Base-by-base conservation (phyloP, 306 rosid genomes). In the Senna siamea region DNA sequence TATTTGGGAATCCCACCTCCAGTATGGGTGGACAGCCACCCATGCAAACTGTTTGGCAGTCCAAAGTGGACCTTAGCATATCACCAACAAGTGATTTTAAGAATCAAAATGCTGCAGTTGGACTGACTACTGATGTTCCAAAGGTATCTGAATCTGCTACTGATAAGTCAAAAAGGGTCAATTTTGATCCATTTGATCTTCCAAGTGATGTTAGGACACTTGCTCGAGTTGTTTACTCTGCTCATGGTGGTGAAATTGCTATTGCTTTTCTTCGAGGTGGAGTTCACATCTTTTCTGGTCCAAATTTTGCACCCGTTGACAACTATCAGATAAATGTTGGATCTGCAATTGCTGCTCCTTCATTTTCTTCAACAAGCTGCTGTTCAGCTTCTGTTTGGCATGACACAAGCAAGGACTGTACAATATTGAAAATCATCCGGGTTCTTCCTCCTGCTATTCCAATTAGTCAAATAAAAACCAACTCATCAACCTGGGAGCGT, bases 351-450 rank as follows among this genome's bases (percentile, higher is more conserved):
- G 99, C 99, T 64, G 87, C 96, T 76, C 99, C 99, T 26, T 96
- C 98, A 0, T 94, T 94, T 88, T 94, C 99, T 57, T 88, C 99
- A 32, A 94, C 99, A 37, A 92, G 99, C 86, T 94, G 99, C 83
- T 94, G 99, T 73, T 88, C 99, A 66, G 99, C 98, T 82, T 90
- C 99, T 78, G 99, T 92, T 67, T 94, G 99, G 99, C 99, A 92
- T 62, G 97, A 94, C 54, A 59, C 81, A 48, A 61, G 82, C 73
- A 92, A 86, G 85, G 93, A 88, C 78, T 78, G 84, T 66, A 88
- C 96, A 35, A 62, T 94, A 71, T 80, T 94, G 81, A 94, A 84
- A 88, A 92, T 94, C 78, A 79, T 90, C 35, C 92, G 99, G 17
- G 96, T 94, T 77, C 96, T 94, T 83, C 98, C 97, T 70, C 97